A percentile compares a stretch with the other conserved stretches of the same genome.
phyloP scores from a whole-genome alignment of 257 asterid genomes.

The Nicotiana attenuata region DNA sequence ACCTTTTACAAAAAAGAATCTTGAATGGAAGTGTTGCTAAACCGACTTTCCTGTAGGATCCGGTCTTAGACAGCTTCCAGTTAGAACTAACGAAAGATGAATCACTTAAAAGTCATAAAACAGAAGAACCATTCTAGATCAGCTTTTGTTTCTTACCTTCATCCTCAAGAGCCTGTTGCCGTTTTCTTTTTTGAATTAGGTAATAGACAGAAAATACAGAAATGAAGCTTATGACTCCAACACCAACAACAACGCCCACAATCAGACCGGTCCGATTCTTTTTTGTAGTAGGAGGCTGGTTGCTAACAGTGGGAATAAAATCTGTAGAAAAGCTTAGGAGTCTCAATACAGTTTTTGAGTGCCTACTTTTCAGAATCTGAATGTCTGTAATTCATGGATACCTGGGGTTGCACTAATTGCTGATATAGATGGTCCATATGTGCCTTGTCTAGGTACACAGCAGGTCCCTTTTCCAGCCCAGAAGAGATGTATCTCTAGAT shows the following conservation, averaged over 20 bases:
- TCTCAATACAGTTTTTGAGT: neutral
- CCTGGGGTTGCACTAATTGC: conserved; percentile 78
- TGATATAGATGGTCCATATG: conserved; percentile 70
- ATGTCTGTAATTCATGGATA: conserved; percentile 13
- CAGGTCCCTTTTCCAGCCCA: conserved; percentile 97
- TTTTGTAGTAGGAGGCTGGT: conserved; percentile 35
- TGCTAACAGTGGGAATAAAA: conserved; percentile 47
- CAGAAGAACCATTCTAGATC: neutral
- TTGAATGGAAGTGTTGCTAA: conserved; percentile 2
- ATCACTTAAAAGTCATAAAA: neutral
- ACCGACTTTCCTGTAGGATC: neutral
- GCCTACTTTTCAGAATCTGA: neutral
- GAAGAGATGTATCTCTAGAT: conserved; percentile 72
- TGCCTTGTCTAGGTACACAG: conserved; percentile 61
- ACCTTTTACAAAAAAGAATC: neutral
- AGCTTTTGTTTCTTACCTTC: conserved; percentile 37
- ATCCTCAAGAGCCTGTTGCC: conserved; percentile 32
- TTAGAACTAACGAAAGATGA: neutral
- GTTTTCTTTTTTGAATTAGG: conserved; percentile 37
- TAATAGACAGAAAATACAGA: conserved; percentile 29
- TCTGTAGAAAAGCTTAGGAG: conserved; percentile 30
- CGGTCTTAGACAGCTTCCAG: neutral
- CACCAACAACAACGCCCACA: conserved; percentile 51
- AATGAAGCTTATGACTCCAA: conserved; percentile 33
- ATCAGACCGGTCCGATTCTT: conserved; percentile 45